Evolutionary conservation across 495 filamentous ascomycete species (phyloP).

Genomic region (Tuber magnatum): DNA sequence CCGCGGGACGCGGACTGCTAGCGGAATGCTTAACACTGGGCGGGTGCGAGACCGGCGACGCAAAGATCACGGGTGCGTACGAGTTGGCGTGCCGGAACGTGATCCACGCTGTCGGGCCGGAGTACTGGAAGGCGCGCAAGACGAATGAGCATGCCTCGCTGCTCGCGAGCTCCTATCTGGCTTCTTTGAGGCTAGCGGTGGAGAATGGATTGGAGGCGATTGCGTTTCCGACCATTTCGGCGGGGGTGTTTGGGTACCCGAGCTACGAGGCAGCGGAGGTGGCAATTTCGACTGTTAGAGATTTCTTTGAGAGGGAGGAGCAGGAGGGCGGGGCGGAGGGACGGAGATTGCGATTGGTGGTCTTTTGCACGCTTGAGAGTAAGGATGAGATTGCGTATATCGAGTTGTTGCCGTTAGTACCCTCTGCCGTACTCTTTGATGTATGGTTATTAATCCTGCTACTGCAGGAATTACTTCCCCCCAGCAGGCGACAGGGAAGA

Average conservation of each 20-base stretch:
- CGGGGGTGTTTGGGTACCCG: slow-evolving; percentile 86
- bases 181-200: slow-evolving; percentile 64
- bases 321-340: slow-evolving; percentile 40
- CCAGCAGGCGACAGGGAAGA: slow-evolving; percentile 1
- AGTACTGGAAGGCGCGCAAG: slow-evolving; percentile 51
- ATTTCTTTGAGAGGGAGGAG: slow-evolving; percentile 55
- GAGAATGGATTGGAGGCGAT: slow-evolving; percentile 59
- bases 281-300: slow-evolving; percentile 61
- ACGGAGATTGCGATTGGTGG: slow-evolving; percentile 57
- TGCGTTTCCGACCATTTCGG: slow-evolving; percentile 77
- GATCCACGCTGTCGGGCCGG: slow-evolving; percentile 84
- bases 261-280: slow-evolving; percentile 59
- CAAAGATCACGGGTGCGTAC: slow-evolving; percentile 78
- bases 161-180: slow-evolving; percentile 60
- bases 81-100: slow-evolving; percentile 65
- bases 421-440: slow-evolving; percentile 12
- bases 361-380: slow-evolving; percentile 71
- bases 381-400: slow-evolving; percentile 73
- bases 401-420: slow-evolving; percentile 61
- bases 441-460: neutral
- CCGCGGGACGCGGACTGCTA: slow-evolving; percentile 58
- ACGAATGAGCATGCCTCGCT: slow-evolving; percentile 29
- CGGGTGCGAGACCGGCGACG: slow-evolving; percentile 69
- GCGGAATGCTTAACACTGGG: slow-evolving; percentile 60
- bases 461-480: slow-evolving; percentile 18